Base-by-base conservation (phyloP, 2,329 filamentous ascomycete genomes). In the Diaporthe destruens region DNA sequence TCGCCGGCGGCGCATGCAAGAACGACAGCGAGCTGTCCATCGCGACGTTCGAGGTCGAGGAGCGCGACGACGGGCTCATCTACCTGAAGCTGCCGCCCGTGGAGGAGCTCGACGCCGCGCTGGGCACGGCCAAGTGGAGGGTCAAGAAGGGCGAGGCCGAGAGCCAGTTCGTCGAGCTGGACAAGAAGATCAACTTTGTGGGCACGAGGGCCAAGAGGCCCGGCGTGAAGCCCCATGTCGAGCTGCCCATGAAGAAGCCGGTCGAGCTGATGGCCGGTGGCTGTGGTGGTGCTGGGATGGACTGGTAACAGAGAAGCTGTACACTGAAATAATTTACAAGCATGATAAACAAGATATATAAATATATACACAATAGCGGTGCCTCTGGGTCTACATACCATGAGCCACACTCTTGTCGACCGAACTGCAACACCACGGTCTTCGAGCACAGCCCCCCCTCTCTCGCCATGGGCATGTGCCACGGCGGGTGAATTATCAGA, bases 71-170 rank as follows among this genome's bases (percentile, higher is more conserved):
- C 80, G 94, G 93, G 0, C 89, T 90, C 87, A 87, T 98, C 3
- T 96, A 96, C 81, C 82, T 97, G 75, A 92, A 92, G 82, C 85
- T 98, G 36, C 95, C 95, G 25, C 92, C 94, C 0, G 87, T 95
- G 0, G 91, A 92, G 69, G 95, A 97, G 83, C 85, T 98, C 56
- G 95, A 98, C 80, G 87, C 87, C 0, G 88, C 94, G 71, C 84
- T 98, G 36, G 94, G 94, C 0, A 98, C 94, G 0, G 85, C 87
- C 77, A 92, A 89, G 82, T 98, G 93, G 90, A 93, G 89, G 83
- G 90, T 97, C 23, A 92, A 87, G 83, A 92, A 92, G 81, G 92
- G 87, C 1, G 94, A 96, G 81, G 82, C 81, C 9, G 77, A 78
- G 70, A 76, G 75, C 9, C 82, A 81, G 53, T 83, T 86, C 68